Evolutionary conservation across 2,329 filamentous ascomycete species (phyloP), one percentile per base, ranked within the genome.

Genomic region (Ceratocystis cacaofunesta): DNA sequence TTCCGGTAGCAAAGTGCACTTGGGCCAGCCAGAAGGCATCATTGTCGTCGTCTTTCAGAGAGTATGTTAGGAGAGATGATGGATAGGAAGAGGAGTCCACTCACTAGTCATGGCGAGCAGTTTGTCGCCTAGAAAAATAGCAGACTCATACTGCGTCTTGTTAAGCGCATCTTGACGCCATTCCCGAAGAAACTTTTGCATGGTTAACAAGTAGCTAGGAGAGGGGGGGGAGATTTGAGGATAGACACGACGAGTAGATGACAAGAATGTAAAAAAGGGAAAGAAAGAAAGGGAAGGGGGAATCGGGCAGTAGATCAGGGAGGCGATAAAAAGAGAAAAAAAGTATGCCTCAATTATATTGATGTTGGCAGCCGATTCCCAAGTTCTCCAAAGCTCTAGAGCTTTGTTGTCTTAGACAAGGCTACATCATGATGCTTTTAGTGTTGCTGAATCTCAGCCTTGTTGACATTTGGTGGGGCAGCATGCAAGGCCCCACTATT

Each of bases 11-110:
- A 77, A 97, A 99, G 76, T 99, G 92, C 46, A 96, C 90, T 76
- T 97, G 92, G n/a, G 94, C 94, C 55, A 99, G 86, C 88, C 91
- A 96, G 73, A 96, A 96, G 50, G 92, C 92, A 74, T 99, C 94
- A 69, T 90, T 87, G 72, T 96, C 91, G 74, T 92, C 89, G 72
- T 92, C 94, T 96, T 63, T 17, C 3, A 19, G 58, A 17, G 28
- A 30, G 58, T 22, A 69, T 64, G 55, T 46, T 15, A 44, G 48
- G 17, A 19, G 25, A 36, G 46, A 41, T 22, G 15, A n/a, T n/a
- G 22, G n/a, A 57, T 28, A 41, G 36, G 44, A 36, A 58, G 63
- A 57, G 22, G 22, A 44, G 48, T 12, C 10, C 48, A 76, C 84
- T 70, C 76, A 96, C 92, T 90, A 46, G 92, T 97, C 72, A 99